Conservation (phyloP, 306 rosid genomes). For the Comarum palustre region DNA sequence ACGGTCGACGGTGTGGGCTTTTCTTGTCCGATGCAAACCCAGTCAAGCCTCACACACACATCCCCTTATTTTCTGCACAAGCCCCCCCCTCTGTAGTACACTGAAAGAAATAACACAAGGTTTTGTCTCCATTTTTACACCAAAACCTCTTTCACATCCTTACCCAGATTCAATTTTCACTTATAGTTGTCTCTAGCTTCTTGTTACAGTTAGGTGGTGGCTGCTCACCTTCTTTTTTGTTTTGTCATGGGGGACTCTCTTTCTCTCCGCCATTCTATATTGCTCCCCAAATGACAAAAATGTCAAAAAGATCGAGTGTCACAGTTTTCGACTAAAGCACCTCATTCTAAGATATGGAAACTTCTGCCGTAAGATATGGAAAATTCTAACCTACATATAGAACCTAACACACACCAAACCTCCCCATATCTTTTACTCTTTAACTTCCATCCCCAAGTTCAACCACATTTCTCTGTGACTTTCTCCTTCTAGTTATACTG, state of each 20-base stretch:
- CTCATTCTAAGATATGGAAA: neutral
- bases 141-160: constrained; percentile 12
- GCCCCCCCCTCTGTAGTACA: neutral
- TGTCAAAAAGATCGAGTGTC: constrained; percentile 7
- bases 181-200: constrained; percentile 7
- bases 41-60: constrained; percentile 19
- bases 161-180: constrained; percentile 5
- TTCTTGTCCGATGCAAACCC: constrained; percentile 38
- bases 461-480: constrained; percentile 1
- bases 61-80: constrained; percentile 19
- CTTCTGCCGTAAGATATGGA: neutral
- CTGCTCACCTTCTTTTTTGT: constrained; percentile 64
- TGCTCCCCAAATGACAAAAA: neutral
- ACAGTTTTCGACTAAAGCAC: constrained; percentile 1
- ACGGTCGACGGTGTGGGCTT: constrained; percentile 32
- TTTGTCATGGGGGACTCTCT: constrained; percentile 29
- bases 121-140: constrained; percentile 15
- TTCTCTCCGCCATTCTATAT: constrained; percentile 30
- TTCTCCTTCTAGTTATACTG: neutral
- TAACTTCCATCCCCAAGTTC: neutral
- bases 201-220: constrained; percentile 48
- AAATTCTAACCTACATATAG: neutral
- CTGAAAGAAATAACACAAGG: constrained; percentile 23
- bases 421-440: neutral
- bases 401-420: constrained; percentile 9